Base-by-base conservation (phyloP, 495 filamentous ascomycete genomes). In the Neurospora sp. region DNA sequence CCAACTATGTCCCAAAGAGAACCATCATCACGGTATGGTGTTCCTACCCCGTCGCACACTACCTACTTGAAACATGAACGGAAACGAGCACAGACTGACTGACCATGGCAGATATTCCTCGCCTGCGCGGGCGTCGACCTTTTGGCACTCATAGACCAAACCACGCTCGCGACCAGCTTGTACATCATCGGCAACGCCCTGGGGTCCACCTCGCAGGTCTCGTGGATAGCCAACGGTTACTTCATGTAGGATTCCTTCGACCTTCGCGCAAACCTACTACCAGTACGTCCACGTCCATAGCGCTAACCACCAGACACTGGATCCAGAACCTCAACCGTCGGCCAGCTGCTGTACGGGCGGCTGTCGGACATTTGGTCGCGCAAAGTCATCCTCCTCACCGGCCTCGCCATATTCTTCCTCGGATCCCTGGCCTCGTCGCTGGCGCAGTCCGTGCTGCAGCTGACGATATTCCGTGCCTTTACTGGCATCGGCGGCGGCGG, bases 401-500 rank as follows among this genome's bases (percentile, higher is more conserved):
- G 85, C 2, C 76, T 89, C 7, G 85, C 78, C 1, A 86, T 87
- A 37, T 87, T 90, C 77, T 87, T 88, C 74, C 39, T 89, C 70
- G 87, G 88, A 0, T 88, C 86, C 1, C 77, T 90, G 4, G 85
- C 86, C 35, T 81, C 85, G 12, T 86, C 87, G 5, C 83, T 89
- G 10, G 82, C 87, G 6, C 84, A 85, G 70, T 85, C 82, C 1
- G 84, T 85, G 62, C 84, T 83, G 3, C 86, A 88, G 74, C 80
- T 89, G 27, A 87, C 89, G 70, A 72, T 87, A 72, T 88, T 88
- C 39, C 84, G 94, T 76, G 88, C 90, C 0, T 83, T 97, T 42
- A 93, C 96, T 79, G 94, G 94, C 70, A 81, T 91, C 35, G 94
- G 93, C 18, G 91, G 90, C 70, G 92, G 92, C 72, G 94, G 94